Base-by-base conservation (phyloP, 768 basidiomycete genomes). In the Rhodosporidiobolus odoratus region DNA sequence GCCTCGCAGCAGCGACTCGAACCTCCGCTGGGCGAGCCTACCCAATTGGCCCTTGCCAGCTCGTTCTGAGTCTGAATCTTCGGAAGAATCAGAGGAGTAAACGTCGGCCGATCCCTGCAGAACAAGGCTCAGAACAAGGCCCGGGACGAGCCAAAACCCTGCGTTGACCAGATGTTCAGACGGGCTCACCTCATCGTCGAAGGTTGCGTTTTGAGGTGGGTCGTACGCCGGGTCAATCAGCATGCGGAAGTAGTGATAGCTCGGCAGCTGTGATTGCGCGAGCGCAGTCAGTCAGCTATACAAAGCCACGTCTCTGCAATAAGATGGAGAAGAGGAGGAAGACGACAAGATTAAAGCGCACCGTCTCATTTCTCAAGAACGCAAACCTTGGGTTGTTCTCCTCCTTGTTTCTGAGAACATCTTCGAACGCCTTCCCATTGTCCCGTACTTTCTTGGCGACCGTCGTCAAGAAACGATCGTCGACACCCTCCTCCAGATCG, bases 341-440 rank as follows among this genome's bases (percentile, higher is more conserved):
- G 17, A n/a, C 12, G 12, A 15, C 25, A 25, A 7, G 34, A 19
- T 5, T 5, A 7, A 2, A 37, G 71, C 80, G 75, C 47, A 83
- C 82, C 58, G 75, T 73, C 13, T 79, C 77, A 40, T 83, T 76
- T 60, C 76, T 80, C 76, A 99, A 86, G 84, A 99, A 99, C 67
- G 92, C 93, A 84, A 97, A 99, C 82, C 95, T 95, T 67, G 92
- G 91, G 83, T 98, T 96, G 73, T 87, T 85, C 81, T 91, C 90
- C 81, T 96, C 95, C 78, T 89, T 89, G 82, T 98, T 95, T 76
- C 94, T 87, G 79, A 99, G 90, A 82, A 92, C 92, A 79, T 92
- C 90, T 82, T 99, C 96, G 77, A 97, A 94, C 77, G 88, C 87
- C 25, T 86, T 86, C 10, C 95, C 95, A 76, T 95, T 73, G 35